These are phyloP conservation scores for Corchorus olitorius DNA, from an alignment of 345 rosid species.

Conservation along the genomic window DNA sequence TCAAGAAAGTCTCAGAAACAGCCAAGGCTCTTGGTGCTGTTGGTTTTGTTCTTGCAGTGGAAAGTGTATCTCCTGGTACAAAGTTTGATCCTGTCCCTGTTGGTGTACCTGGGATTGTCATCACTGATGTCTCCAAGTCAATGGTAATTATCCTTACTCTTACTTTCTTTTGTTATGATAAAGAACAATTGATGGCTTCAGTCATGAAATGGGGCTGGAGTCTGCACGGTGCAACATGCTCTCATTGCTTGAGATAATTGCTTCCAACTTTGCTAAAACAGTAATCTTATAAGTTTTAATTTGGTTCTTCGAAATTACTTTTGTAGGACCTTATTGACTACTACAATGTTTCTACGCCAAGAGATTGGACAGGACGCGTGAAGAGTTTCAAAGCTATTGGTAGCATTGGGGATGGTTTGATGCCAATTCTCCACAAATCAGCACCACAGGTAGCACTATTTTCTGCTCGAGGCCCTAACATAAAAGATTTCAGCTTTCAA, in stretches of 20 bases:
- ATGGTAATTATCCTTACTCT: slow-evolving; percentile 52
- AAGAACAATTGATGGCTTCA: neutral
- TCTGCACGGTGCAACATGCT: neutral
- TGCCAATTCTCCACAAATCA: slow-evolving; percentile 91
- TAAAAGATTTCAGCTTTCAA: slow-evolving; percentile 87
- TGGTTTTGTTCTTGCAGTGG: slow-evolving; percentile 99
- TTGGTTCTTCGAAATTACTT: slow-evolving; percentile 20
- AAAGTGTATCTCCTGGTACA: slow-evolving; percentile 90
- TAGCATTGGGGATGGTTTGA: slow-evolving; percentile 92
- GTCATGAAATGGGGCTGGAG: neutral
- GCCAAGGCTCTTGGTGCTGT: slow-evolving; percentile 91
- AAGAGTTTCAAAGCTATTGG: slow-evolving; percentile 82
- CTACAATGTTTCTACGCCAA: slow-evolving; percentile 82
- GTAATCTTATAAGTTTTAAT: slow-evolving; percentile 2
- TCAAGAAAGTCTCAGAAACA: slow-evolving; percentile 92
- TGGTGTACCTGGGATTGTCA: slow-evolving; percentile 83
- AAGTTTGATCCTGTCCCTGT: slow-evolving; percentile 96
- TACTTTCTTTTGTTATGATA: neutral
- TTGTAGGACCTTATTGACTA: slow-evolving; percentile 87
- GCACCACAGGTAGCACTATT: slow-evolving; percentile 97
- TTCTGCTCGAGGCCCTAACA: slow-evolving; percentile 97
- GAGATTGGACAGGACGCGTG: slow-evolving; percentile 98
- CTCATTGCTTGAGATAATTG: neutral
- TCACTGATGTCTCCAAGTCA: slow-evolving; percentile 78
- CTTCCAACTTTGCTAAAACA: neutral